Percentiles rank a stretch among this genome's conserved stretches.
Conservation (phyloP, 108 stramenopile species). For the Cylindrotheca closterium region DNA sequence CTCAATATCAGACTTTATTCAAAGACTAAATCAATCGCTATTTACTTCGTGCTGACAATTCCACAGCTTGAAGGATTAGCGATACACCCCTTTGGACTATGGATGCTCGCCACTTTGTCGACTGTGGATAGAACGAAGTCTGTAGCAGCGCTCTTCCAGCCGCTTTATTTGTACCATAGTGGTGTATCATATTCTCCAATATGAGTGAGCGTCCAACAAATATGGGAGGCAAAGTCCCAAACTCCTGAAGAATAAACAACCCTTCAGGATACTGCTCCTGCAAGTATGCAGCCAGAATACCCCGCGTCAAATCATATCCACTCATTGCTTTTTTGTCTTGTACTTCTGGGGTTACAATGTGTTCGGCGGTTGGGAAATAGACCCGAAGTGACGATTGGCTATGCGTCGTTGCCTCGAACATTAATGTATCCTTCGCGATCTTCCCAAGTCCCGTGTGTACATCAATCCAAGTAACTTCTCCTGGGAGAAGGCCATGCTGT, state of each 20-base stretch:
- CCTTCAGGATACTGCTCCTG: constrained; percentile 9
- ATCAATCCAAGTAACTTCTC: constrained; percentile 66
- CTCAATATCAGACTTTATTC: too few relatives aligned
- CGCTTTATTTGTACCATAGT: constrained; percentile 21
- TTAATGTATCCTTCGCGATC: constrained; percentile 52
- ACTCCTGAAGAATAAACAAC: constrained; percentile 53
- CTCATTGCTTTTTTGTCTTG: constrained; percentile 10
- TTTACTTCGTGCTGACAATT: constrained; percentile 1
- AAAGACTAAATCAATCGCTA: background rate
- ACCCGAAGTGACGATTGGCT: background rate
- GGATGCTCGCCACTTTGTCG: constrained; percentile 38
- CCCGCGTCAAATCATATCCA: constrained; percentile 25
- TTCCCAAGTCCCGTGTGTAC: constrained; percentile 83
- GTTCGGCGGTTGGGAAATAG: constrained; percentile 13
- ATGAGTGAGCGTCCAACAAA: constrained; percentile 61
- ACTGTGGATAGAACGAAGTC: constrained; percentile 52
- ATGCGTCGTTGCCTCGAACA: constrained; percentile 1
- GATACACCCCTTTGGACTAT: constrained; percentile 40
- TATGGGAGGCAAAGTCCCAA: constrained; percentile 66
- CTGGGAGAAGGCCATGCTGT: constrained; percentile 3
- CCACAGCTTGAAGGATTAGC: constrained; percentile 27
- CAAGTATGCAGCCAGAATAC: constrained; percentile 10
- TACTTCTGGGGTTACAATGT: constrained; percentile 8
- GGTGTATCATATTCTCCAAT: constrained; percentile 68
- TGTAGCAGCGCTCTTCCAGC: constrained; percentile 13